Conservation (phyloP, 2,329 filamentous ascomycete species). For the Verticillium dahliae region DNA sequence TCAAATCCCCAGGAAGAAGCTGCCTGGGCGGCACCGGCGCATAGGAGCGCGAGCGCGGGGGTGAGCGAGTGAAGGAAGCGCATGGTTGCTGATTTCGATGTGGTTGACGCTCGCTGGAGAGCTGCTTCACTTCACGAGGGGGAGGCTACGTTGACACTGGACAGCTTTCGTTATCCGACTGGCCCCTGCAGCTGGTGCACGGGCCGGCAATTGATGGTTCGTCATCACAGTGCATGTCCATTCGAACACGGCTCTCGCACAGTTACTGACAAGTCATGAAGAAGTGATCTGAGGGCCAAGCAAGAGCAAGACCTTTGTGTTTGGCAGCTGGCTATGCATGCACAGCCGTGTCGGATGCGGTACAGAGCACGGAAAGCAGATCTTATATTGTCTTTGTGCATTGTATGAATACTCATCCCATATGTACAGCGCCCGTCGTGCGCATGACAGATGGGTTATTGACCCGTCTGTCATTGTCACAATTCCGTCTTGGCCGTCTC, state of each 20-base stretch:
- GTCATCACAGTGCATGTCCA: neutral
- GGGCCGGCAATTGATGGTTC: neutral
- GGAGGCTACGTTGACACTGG: conserved; percentile 2
- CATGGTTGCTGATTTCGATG: conserved; percentile 23
- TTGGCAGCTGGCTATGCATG: too few species aligned
- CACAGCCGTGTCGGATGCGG: neutral
- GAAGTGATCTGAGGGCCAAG: too few species aligned
- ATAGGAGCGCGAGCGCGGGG: conserved; percentile 37
- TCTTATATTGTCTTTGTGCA: neutral
- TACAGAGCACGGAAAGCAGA: neutral
- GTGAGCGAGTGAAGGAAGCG: conserved; percentile 31
- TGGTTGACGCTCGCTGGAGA: conserved; percentile 11
- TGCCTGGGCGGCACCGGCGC: conserved; percentile 43
- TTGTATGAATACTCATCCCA: neutral
- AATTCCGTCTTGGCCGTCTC: conserved; percentile 3
- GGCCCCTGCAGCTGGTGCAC: neutral
- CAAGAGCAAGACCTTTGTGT: neutral
- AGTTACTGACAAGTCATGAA: too few species aligned
- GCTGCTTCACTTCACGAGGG: conserved; percentile 11
- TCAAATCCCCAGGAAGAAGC: conserved; percentile 65
- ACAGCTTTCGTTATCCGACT: conserved; percentile 12
- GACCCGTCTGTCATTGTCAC: neutral
- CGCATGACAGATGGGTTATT: neutral
- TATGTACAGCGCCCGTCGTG: neutral
- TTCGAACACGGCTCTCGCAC: neutral